Evolutionary conservation across 1,139 yeast genomes (phyloP), one percentile per base, ranked within the genome.

Genomic region (Taphrina flavorubra): DNA sequence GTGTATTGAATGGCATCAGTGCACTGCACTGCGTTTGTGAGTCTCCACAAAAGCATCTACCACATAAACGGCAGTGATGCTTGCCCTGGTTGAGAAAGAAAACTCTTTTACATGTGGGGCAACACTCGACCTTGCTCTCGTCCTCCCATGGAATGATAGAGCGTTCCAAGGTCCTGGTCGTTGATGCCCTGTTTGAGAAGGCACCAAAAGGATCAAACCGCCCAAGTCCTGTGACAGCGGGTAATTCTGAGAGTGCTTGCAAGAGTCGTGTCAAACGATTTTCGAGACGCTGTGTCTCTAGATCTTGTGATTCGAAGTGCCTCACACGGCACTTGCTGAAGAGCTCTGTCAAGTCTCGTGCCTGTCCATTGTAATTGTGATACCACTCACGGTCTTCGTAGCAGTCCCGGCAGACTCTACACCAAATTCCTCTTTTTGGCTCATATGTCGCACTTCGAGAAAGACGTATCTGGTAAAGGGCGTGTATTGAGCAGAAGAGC

Each of bases 1-100:
- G 40, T 34, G 53, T 66, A 13, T 55, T 55, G 58, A 40, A 44
- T 13, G 56, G 39, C 2, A 51, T 20, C 31, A 40, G 40, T 6
- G 97, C 90, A 77, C 98, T 92, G 36, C 67, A 63, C 6, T 81
- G 84, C 0, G 83, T 81, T 1, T 74, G 74, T 0, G 83, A 75
- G 74, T 87, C 88, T 51, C 89, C 96, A 79, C 98, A 92, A 0
- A 91, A 92, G 0, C 89, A 84, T 42, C 78, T 76, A 0, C 98
- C 98, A 79, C 98, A 94, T 44, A 90, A 77, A 44, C 97, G 80
- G 76, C 97, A 91, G 76, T 91, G 97, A 76, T 94, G 98, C 73
- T 90, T 91, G 69, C 97, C 81, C 25, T 85, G 76, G 6, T 88
- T 76, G 61, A 89, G 79, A 39, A 82, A 82, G 76, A 91, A 94